Evolutionary conservation across 495 filamentous ascomycete species (phyloP).

Genomic region (Neurospora sp.): DNA sequence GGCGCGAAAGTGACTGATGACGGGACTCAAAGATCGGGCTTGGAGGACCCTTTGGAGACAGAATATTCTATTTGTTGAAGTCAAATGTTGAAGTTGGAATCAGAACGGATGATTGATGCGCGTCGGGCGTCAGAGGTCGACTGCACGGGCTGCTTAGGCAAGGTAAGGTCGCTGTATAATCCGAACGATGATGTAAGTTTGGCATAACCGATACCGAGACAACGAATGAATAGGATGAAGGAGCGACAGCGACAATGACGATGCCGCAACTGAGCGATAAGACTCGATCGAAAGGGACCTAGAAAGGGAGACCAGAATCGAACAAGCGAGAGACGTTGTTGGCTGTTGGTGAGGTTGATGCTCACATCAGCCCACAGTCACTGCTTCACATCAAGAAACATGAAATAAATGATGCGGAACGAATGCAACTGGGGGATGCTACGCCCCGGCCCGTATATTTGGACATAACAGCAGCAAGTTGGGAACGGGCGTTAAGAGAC

Average conservation of each 20-base stretch:
- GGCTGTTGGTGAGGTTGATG: not conserved
- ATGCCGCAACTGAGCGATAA: not conserved
- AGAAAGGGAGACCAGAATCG: not conserved
- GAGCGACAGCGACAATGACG: not conserved
- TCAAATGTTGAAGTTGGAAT: not conserved
- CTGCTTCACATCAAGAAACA: not conserved
- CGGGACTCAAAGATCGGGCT: not conserved
- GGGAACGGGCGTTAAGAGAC: not conserved
- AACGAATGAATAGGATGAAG: not conserved
- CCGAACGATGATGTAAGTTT: not conserved
- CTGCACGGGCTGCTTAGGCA: not conserved
- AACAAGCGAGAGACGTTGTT: not conserved
- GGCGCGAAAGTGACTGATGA: not conserved
- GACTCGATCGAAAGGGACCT: not conserved
- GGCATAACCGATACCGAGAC: not conserved
- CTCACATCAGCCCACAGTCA: not conserved
- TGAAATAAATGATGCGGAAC: not conserved
- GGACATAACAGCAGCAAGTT: not conserved
- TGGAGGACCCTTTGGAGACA: not conserved
- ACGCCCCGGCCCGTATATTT: not conserved
- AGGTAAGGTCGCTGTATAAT: not conserved
- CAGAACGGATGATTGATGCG: not conserved
- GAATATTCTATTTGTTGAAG: not conserved
- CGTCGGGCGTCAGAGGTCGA: not conserved
- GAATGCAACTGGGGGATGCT: not conserved